phyloP scores from a whole-genome alignment of 78 protist species.

The Guillardia theta region DNA sequence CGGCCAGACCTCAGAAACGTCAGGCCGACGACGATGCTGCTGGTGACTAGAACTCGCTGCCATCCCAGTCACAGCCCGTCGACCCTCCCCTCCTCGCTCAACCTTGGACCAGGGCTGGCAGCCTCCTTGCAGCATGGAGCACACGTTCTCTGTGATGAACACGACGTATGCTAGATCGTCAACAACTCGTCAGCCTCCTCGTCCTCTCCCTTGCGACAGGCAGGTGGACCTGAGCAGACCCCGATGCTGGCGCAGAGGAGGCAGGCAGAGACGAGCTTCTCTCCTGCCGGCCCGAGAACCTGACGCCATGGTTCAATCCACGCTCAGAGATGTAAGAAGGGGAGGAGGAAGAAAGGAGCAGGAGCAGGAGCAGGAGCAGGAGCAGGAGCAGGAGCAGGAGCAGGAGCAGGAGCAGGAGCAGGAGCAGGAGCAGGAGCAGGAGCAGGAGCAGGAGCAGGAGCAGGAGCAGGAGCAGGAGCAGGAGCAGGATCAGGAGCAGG shows the following conservation, averaged over 20 bases:
- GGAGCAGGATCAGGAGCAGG: too few relatives aligned
- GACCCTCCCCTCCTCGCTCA: neutral
- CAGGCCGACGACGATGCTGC: neutral
- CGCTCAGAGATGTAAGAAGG: too few relatives aligned
- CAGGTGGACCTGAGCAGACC: neutral
- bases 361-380: neutral
- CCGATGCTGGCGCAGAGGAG: neutral
- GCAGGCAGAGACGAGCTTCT: neutral
- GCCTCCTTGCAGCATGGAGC: neutral
- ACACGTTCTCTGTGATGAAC: neutral
- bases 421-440: too few relatives aligned
- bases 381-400: neutral
- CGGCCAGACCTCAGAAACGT: neutral
- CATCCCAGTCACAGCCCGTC: neutral
- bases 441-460: too few relatives aligned
- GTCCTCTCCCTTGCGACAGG: too few relatives aligned
- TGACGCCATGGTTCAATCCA: too few relatives aligned
- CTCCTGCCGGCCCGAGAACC: too few relatives aligned
- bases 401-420: too few relatives aligned
- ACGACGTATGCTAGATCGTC: neutral
- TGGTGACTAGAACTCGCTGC: neutral
- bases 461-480: too few relatives aligned
- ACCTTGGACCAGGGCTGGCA: neutral
- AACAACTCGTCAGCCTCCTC: too few relatives aligned
- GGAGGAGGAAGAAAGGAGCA: neutral